Evolutionary conservation across 2,329 filamentous ascomycete genomes (phyloP).

Genomic region (Nemania sp.): DNA sequence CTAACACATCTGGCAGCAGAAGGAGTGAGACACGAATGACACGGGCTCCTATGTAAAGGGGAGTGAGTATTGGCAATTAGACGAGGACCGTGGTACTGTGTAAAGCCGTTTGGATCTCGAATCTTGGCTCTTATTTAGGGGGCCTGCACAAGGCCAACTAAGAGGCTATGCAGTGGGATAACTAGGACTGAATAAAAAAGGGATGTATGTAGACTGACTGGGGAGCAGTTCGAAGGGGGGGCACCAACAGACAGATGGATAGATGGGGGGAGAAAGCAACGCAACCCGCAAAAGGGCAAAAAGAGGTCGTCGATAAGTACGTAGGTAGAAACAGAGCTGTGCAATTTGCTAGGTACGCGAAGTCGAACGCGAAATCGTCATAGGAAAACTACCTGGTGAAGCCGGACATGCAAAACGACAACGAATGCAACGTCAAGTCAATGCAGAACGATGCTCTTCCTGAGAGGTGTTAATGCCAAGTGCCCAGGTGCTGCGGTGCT

Average conservation of each 20-base stretch:
- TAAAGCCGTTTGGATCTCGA: slow-evolving; percentile 8
- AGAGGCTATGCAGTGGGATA: slow-evolving; percentile 16
- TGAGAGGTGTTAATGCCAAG: slow-evolving; percentile 25
- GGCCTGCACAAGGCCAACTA: slow-evolving; percentile 4
- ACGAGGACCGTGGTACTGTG: slow-evolving; percentile 16
- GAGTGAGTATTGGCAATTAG: slow-evolving; percentile 15
- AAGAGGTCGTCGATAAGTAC: neutral
- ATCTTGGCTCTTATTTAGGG: slow-evolving; percentile 20
- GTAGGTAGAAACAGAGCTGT: slow-evolving; percentile 1
- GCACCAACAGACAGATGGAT: neutral
- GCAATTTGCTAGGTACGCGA: neutral
- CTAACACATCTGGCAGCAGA: slow-evolving; percentile 1
- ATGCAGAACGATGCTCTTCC: slow-evolving; percentile 31
- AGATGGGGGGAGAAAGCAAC: neutral
- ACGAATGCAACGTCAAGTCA: slow-evolving; percentile 28
- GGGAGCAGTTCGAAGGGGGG: no score
- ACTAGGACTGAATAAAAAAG: slow-evolving; percentile 11
- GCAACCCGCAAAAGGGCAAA: neutral
- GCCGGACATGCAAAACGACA: slow-evolving; percentile 27
- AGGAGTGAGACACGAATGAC: slow-evolving; percentile 7
- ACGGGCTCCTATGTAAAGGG: neutral
- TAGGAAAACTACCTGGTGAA: slow-evolving; percentile 15
- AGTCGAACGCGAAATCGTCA: slow-evolving; percentile 3
- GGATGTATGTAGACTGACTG: no score
- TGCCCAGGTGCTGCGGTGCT: slow-evolving; percentile 9